Evolutionary conservation across 2,329 filamentous ascomycete genomes (phyloP), one percentile per base, ranked within the genome.

Genomic region (Botrytis aclada): DNA sequence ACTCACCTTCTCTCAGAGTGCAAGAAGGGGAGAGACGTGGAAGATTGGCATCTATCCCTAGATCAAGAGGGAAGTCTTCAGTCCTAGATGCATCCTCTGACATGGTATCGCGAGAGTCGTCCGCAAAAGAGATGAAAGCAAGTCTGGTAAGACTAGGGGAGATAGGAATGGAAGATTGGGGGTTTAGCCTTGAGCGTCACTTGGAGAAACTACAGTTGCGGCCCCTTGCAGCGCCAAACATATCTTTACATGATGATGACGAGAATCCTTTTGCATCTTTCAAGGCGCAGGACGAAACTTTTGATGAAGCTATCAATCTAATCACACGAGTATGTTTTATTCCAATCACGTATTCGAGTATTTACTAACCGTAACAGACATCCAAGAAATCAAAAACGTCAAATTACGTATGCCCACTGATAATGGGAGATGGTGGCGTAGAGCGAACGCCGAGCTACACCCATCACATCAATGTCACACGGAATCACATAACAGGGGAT

Each of bases 401-500:
- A 22, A 76, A 43, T 58, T 73, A 58, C 3, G 32, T 77, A 34
- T 7, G 60, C 25, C 73, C 75, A 43, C 75, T 70, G 34, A 32
- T 39, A n/a, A 65, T 77, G 25, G 56, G 63, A 8, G 62, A 51
- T 54, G 69, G 70, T 25, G 65, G 77, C 58, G 66, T 73, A 14
- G 64, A 75, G 32, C 74, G 74, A 29, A 76, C 78, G 39, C 79
- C 79, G 25, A 76, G 64, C 43, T 79, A 79, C 41, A 75, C 60
- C 25, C 72, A 75, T 32, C 72, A 78, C 65, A 79, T 75, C 3
- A 76, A 73, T 51, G 74, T 79, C 32, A 75, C 73, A 22, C 75
- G 77, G 34, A 80, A 79, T 56, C 75, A 79, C 32, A 70, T 79
- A 1, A 73, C 74, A 4, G 75, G 74, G 41, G 79, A 80, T 72